Percentiles rank a stretch among this genome's conserved stretches.
Evolutionary conservation across 306 rosid genomes (phyloP).

Genomic region (Casuarina glauca): DNA sequence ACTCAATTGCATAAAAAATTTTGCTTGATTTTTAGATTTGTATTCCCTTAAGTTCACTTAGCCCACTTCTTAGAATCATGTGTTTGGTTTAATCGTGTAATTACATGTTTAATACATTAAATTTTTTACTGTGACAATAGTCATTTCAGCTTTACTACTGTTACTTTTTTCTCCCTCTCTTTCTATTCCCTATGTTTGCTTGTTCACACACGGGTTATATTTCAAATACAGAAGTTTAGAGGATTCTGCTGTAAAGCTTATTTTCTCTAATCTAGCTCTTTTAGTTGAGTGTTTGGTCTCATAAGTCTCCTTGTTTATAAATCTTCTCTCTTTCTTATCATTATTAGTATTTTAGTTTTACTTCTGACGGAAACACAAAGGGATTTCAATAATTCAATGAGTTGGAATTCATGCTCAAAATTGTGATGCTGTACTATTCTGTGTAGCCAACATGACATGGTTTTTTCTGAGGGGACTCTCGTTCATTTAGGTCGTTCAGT

Average conservation of each 20-base stretch:
- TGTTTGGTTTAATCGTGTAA: not conserved
- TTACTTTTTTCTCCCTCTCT: not conserved
- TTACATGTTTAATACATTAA: not conserved
- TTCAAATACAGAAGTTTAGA: not conserved
- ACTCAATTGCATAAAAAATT: no score
- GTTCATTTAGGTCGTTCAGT: not conserved
- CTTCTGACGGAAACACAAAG: not conserved
- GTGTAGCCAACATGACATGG: not conserved
- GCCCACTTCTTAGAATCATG: not conserved
- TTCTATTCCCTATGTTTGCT: not conserved
- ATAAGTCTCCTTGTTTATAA: not conserved
- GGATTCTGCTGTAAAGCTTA: not conserved
- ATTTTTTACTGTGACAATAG: not conserved
- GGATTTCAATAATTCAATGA: not conserved
- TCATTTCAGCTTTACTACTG: not conserved
- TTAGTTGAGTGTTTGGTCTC: not conserved
- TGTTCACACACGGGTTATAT: not conserved
- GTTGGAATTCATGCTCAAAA: not conserved
- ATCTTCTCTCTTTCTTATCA: not conserved
- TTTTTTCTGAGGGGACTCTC: not conserved
- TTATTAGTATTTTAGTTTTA: not conserved
- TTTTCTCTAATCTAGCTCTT: not conserved
- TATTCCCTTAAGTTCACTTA: not conserved
- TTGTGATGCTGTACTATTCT: no score
- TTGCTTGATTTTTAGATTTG: not conserved